Conservation (phyloP, 495 filamentous ascomycete species). For the Tetracladium marchalianum region DNA sequence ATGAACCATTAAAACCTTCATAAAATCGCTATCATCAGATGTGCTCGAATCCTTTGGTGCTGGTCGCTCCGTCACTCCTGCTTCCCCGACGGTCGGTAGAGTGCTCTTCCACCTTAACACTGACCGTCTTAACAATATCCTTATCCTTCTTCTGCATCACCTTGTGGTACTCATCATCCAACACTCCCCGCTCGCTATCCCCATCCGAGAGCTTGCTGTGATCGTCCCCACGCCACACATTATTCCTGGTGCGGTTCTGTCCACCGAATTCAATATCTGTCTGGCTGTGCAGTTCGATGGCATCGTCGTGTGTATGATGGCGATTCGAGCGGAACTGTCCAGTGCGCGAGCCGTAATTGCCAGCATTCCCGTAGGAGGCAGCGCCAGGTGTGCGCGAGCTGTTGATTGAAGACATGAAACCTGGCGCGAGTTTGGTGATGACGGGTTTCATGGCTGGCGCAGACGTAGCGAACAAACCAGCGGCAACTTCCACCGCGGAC, state of each 20-base stretch:
- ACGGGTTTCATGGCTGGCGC: conserved; percentile 9
- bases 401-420: conserved; percentile 3
- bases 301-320: background rate
- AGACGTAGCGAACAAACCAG: conserved; percentile 7
- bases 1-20: too few relatives aligned
- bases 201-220: background rate
- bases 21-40: too few relatives aligned
- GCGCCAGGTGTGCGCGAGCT: background rate
- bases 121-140: background rate
- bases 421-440: conserved; percentile 6
- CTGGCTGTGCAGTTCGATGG: background rate
- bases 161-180: background rate
- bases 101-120: background rate
- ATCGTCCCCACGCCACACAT: background rate
- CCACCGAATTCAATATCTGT: background rate
- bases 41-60: too few relatives aligned
- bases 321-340: background rate
- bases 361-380: background rate
- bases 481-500: conserved; percentile 7
- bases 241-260: background rate
- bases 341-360: background rate
- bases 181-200: background rate
- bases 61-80: too few relatives aligned
- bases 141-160: background rate
- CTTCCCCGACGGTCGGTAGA: too few relatives aligned